Conservation (phyloP, 148 eudicot species). For the Fagopyrum tataricum region DNA sequence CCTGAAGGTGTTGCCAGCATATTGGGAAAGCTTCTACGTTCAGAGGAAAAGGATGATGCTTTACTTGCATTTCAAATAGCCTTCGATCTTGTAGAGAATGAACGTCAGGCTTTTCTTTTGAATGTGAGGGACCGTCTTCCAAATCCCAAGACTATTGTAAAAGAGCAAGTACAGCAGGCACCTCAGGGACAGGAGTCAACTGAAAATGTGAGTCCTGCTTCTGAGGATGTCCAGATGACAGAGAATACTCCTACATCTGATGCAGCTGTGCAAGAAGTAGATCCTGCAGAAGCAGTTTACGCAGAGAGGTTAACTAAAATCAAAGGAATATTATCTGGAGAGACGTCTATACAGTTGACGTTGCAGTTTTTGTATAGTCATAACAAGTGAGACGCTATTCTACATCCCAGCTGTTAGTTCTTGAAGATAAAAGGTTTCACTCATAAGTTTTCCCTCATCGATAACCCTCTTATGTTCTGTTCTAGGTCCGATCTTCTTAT, state of each 20-base stretch:
- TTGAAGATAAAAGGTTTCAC: not conserved
- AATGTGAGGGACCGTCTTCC: slow-evolving; percentile 68
- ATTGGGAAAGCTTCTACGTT: slow-evolving; percentile 67
- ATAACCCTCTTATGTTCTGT: not conserved
- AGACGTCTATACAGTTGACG: slow-evolving; percentile 88
- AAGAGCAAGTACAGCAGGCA: slow-evolving; percentile 34
- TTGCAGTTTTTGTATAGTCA: slow-evolving; percentile 88
- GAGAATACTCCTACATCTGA: slow-evolving; percentile 38
- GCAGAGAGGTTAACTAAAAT: slow-evolving; percentile 68
- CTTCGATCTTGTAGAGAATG: slow-evolving; percentile 97
- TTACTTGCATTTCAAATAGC: slow-evolving; percentile 85
- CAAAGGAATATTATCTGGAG: slow-evolving; percentile 84
- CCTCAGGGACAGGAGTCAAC: slow-evolving; percentile 41
- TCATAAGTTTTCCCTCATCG: not conserved
- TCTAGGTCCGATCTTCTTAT: slow-evolving; percentile 93
- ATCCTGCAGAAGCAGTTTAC: slow-evolving; percentile 63
- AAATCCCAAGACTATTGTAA: slow-evolving; percentile 31
- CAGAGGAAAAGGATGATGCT: slow-evolving; percentile 72
- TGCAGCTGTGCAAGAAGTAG: slow-evolving; percentile 30
- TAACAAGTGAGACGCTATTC: slow-evolving; percentile 21
- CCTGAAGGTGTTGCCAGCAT: slow-evolving; percentile 73
- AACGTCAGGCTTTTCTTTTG: slow-evolving; percentile 90
- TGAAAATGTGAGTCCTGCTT: slow-evolving; percentile 38
- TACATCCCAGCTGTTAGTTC: not conserved
- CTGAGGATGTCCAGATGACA: slow-evolving; percentile 75